A percentile compares a stretch with the other conserved stretches of the same genome.
Evolutionary conservation across 2,329 filamentous ascomycete genomes (phyloP).

Genomic region (Fusarium napiforme): DNA sequence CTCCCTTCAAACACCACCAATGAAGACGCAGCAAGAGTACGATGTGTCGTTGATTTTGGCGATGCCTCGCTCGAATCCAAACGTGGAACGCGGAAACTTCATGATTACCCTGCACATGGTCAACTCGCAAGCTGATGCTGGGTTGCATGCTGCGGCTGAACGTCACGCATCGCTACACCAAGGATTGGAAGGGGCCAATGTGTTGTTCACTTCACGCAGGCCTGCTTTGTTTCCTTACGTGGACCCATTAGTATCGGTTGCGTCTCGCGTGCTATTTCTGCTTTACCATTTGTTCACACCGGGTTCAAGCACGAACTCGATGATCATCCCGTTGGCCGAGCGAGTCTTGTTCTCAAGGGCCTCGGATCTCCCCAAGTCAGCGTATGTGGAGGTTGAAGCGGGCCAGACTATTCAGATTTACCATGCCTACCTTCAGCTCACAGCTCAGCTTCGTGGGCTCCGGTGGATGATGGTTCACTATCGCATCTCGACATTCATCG

Average conservation of each 20-base stretch:
- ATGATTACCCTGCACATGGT: conserved; percentile 87
- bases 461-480: conserved; percentile 90
- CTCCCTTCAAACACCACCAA: conserved; percentile 58
- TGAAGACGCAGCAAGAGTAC: conserved; percentile 82
- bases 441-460: conserved; percentile 79
- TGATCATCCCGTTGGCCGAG: conserved; percentile 80
- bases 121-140: conserved; percentile 51
- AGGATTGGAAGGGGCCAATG: conserved; percentile 50
- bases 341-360: conserved; percentile 68
- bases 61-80: conserved; percentile 81
- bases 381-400: conserved; percentile 74
- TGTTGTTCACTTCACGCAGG: conserved; percentile 74
- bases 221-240: conserved; percentile 84
- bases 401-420: conserved; percentile 81
- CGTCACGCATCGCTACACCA: conserved; percentile 46
- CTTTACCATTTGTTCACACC: conserved; percentile 76
- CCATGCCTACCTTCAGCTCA: conserved; percentile 72
- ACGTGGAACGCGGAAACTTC: conserved; percentile 86
- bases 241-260: conserved; percentile 73
- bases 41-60: conserved; percentile 81
- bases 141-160: conserved; percentile 43
- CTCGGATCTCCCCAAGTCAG: conserved; percentile 55
- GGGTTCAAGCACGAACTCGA: conserved; percentile 68
- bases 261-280: conserved; percentile 70
- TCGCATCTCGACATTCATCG: conserved; percentile 73